Percentiles rank a stretch among this genome's conserved stretches.
Conservation (phyloP, 257 asterid genomes). For the Parsonsia alboflavescens region DNA sequence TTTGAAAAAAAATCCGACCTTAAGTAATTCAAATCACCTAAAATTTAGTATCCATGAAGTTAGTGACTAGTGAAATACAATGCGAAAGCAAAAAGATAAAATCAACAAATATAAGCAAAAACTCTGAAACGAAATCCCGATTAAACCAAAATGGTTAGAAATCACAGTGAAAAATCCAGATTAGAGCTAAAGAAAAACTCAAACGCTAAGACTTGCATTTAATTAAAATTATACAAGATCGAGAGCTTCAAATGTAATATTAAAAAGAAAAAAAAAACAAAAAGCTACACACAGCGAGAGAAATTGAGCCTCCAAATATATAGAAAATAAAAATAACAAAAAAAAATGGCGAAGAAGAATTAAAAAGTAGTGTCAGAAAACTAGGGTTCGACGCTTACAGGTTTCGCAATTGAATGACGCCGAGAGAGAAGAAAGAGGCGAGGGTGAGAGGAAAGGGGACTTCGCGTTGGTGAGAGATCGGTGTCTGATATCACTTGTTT, state of each 20-base stretch:
- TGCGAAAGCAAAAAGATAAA: background rate
- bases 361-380: background rate
- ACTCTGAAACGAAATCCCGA: background rate
- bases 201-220: background rate
- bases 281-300: background rate
- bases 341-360: background rate
- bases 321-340: too few relatives aligned
- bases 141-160: background rate
- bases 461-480: constrained; percentile 4
- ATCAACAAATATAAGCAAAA: constrained; percentile 5
- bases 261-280: background rate
- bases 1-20: background rate
- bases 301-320: background rate
- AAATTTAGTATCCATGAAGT: background rate
- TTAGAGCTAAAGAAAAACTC: background rate
- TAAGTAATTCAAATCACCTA: background rate
- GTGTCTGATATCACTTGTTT: background rate
- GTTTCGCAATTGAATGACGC: background rate
- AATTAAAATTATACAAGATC: constrained; percentile 5
- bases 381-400: constrained; percentile 14
- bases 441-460: background rate
- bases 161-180: background rate
- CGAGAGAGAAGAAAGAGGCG: background rate
- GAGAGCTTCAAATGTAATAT: background rate
- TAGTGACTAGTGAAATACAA: background rate